Evolutionary conservation across 345 rosid species (phyloP), one percentile per base, ranked within the genome.

Genomic region (Turritis glabra): DNA sequence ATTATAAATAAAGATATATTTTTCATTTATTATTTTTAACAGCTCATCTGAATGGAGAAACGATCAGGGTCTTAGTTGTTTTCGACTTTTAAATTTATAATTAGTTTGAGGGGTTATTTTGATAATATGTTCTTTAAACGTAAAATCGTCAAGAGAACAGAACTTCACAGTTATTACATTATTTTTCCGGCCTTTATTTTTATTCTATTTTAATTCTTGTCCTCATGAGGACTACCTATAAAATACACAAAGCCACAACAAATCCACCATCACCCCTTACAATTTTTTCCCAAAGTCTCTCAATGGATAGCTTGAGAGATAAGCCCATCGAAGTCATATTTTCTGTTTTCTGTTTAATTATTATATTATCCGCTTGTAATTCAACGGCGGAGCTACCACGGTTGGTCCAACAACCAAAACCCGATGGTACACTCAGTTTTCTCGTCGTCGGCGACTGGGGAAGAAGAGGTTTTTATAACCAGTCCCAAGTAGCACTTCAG

Each of bases 371-470:
- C 47, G 43, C 30, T 3, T 37, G 12, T n/a, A 22, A 3, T 32
- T 64, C 77, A 51, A 64, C 33, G 61, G 88, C 88, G 7, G 82
- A 84, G 67, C 82, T 87, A 41, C 74, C 47, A 29, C 74, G 81
- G 37, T 61, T 88, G 7, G 66, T 79, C 21, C 94, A 88, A 37
- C 54, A 79, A 15, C 67, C 60, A 6, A 84, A 88, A 71, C 38
- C 37, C 4, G 89, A 88, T 47, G 87, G 88, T 41, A 77, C 89
- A 2, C 83, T 88, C 51, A 82, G 81, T 73, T 79, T 88, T 77
- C 68, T 90, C 64, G 97, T 90, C 10, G 81, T 87, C 48, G 92
- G 97, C 43, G 97, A 90, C 30, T 90, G 93, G 97, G 97, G 93
- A 57, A 81, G 97, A 76, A 69, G 77, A 73, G 93, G 94, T 26